These are phyloP conservation scores for Hypoxylon lenormandii DNA, from an alignment of 495 filamentous ascomycete species.

Conservation along the genomic window DNA sequence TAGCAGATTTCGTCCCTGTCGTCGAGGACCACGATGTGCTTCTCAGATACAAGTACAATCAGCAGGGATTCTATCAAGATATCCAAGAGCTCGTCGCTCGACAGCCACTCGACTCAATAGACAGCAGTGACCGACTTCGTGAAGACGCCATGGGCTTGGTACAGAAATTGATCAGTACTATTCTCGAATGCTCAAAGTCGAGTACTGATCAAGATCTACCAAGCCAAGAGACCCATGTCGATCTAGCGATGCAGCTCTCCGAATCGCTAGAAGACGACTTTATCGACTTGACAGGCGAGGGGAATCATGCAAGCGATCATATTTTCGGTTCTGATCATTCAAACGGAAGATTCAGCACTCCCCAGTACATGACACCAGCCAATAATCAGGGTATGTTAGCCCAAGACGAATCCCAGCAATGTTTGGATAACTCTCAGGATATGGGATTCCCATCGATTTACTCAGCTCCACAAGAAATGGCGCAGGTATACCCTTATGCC, in stretches of 20 bases:
- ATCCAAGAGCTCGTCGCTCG: not conserved
- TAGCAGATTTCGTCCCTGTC: conserved; percentile 15
- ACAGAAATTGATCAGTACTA: not conserved
- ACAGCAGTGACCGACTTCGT: no score
- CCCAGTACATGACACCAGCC: not conserved
- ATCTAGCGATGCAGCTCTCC: not conserved
- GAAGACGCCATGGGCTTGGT: not conserved
- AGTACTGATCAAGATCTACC: not conserved
- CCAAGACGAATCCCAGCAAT: not conserved
- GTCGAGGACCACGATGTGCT: conserved; percentile 19
- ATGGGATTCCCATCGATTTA: not conserved
- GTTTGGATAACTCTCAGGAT: not conserved
- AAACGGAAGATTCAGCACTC: not conserved
- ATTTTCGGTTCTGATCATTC: not conserved
- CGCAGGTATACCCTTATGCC: not conserved
- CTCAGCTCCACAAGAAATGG: not conserved
- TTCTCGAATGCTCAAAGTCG: not conserved
- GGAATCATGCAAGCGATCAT: no score
- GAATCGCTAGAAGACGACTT: not conserved
- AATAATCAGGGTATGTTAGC: not conserved
- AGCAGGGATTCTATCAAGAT: not conserved
- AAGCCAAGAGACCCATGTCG: not conserved
- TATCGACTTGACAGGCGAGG: not conserved
- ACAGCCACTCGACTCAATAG: not conserved
- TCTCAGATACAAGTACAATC: not conserved